These are phyloP conservation scores for Eustoma russellianum DNA, from an alignment of 257 asterid species.

Conservation along the genomic window DNA sequence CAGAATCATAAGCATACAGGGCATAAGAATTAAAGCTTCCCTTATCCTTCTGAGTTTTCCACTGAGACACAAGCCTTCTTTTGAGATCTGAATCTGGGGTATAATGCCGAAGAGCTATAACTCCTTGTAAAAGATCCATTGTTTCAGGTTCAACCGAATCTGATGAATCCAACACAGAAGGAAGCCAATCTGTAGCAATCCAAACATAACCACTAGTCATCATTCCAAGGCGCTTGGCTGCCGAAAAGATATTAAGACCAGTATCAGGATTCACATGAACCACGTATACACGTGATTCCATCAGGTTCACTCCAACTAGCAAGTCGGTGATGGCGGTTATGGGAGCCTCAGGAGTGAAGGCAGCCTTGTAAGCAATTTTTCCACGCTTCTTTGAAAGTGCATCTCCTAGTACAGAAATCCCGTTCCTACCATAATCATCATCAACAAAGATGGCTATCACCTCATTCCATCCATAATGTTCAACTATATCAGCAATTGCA, in stretches of 20 bases:
- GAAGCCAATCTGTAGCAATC: slow-evolving; percentile 82
- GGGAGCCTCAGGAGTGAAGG: slow-evolving; percentile 44
- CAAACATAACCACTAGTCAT: slow-evolving; percentile 58
- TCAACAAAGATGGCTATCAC: slow-evolving; percentile 58
- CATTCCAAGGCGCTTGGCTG: slow-evolving; percentile 61
- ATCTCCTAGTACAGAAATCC: slow-evolving; percentile 49
- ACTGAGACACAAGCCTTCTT: slow-evolving; percentile 25
- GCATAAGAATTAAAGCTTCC: slow-evolving; percentile 50
- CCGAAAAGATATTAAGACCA: slow-evolving; percentile 44
- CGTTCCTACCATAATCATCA: slow-evolving; percentile 71
- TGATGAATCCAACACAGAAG: slow-evolving; percentile 45
- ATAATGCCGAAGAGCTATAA: slow-evolving; percentile 52
- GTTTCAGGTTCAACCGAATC: slow-evolving; percentile 20
- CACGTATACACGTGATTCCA: slow-evolving; percentile 64
- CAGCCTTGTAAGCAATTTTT: slow-evolving; percentile 57
- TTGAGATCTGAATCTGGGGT: slow-evolving; percentile 49
- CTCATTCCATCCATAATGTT: slow-evolving; percentile 55
- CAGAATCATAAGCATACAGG: slow-evolving; percentile 60
- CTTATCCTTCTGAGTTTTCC: slow-evolving; percentile 29
- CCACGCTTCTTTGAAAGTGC: slow-evolving; percentile 52
- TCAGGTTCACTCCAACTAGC: slow-evolving; percentile 35
- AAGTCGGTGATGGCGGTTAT: slow-evolving; percentile 33
- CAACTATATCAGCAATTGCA: slow-evolving; percentile 61
- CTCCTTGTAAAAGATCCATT: slow-evolving; percentile 48
- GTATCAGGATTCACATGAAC: slow-evolving; percentile 67